Percentiles rank a stretch among this genome's conserved stretches.
phyloP scores from a whole-genome alignment of 1,284 basidiomycete species.

The Earliella scabrosa region DNA sequence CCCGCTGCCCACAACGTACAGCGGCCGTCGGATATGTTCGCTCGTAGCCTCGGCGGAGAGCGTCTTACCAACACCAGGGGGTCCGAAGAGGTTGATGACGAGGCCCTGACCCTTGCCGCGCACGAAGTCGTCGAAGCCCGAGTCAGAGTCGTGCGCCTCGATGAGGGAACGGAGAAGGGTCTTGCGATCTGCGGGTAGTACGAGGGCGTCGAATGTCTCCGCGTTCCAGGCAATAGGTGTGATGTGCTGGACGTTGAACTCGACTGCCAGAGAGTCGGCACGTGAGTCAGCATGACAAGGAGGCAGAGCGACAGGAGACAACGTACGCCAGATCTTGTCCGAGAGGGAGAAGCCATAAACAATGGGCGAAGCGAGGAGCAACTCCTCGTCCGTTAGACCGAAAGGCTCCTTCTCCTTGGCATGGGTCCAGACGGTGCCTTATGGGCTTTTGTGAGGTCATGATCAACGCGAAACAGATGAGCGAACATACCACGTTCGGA shows the following conservation, averaged over 20 bases:
- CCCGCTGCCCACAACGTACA: conserved; percentile 62
- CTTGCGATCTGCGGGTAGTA: conserved; percentile 55
- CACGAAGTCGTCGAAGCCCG: conserved; percentile 63
- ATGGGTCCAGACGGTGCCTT: conserved; percentile 1
- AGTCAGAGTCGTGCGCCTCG: conserved; percentile 54
- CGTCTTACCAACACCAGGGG: conserved; percentile 60
- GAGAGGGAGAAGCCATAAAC: conserved; percentile 61
- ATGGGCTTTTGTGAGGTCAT: no score
- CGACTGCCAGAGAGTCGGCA: conserved; percentile 41
- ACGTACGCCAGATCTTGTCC: conserved; percentile 63
- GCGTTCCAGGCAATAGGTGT: conserved; percentile 55
- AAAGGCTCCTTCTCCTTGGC: conserved; percentile 5
- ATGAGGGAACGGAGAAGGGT: conserved; percentile 58
- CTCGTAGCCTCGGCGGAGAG: conserved; percentile 61
- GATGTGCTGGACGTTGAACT: conserved; percentile 57
- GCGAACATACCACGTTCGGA: neutral
- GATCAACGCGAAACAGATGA: no score
- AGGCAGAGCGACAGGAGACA: conserved; percentile 44
- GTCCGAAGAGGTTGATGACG: conserved; percentile 62
- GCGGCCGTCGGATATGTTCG: conserved; percentile 58
- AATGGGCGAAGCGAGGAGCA: conserved; percentile 54
- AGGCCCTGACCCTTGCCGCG: conserved; percentile 65
- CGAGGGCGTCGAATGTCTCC: conserved; percentile 59
- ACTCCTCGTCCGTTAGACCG: conserved; percentile 34
- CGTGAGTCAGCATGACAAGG: no score